Percentiles rank a stretch among this genome's conserved stretches.
These are phyloP conservation scores for Russula vinacea DNA, from an alignment of 768 basidiomycete genomes.

Conservation along the genomic window DNA sequence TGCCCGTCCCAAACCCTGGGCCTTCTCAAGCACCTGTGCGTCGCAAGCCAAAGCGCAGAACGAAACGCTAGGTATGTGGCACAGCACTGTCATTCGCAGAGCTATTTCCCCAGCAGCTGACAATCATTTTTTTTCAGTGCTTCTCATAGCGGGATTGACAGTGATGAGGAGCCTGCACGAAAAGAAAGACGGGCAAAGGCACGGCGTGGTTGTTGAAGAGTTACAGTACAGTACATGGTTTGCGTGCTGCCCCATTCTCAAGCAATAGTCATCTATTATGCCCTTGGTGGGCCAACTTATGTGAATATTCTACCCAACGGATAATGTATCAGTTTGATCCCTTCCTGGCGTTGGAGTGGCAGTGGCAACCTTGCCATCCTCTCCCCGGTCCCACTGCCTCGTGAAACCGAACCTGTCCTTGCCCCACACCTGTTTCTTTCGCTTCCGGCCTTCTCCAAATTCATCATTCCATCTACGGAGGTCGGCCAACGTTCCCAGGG, in stretches of 20 bases:
- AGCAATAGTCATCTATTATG: conserved; percentile 1
- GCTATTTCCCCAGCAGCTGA: neutral
- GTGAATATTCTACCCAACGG: conserved; percentile 16
- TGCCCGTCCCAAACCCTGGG: neutral
- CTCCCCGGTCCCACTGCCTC: conserved; percentile 41
- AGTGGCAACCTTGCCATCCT: conserved; percentile 47
- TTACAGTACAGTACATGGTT: neutral
- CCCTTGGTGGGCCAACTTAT: conserved; percentile 7
- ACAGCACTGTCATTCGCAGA: neutral
- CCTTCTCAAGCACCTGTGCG: conserved; percentile 13
- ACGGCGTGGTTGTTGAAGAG: conserved; percentile 12
- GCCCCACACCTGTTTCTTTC: conserved; percentile 76
- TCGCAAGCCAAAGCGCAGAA: conserved; percentile 16
- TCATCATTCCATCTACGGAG: conserved; percentile 90
- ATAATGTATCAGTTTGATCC: conserved; percentile 16
- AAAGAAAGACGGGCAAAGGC: conserved; percentile 31
- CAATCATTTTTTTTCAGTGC: conserved; percentile 32
- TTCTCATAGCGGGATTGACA: conserved; percentile 41
- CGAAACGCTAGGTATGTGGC: neutral
- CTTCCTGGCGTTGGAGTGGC: conserved; percentile 29
- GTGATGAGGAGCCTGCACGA: conserved; percentile 42
- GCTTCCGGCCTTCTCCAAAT: conserved; percentile 80
- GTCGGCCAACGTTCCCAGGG: conserved; percentile 67
- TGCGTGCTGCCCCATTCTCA: neutral
- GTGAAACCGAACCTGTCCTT: conserved; percentile 86